phyloP scores from a whole-genome alignment of 2,329 filamentous ascomycete genomes.

The Neofusicoccum sp. region DNA sequence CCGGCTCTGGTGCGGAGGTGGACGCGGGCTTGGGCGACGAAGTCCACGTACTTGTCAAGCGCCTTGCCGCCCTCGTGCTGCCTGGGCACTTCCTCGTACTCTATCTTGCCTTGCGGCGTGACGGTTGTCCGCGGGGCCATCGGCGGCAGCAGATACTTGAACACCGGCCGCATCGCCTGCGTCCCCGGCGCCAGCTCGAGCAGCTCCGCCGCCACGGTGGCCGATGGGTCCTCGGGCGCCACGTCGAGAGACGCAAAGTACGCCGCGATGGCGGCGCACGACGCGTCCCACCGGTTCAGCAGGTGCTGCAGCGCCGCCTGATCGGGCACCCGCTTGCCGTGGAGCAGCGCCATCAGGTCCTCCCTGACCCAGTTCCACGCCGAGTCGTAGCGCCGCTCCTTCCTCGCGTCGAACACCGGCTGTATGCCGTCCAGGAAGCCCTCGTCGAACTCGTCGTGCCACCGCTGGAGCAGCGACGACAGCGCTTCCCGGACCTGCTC shows the following conservation, averaged over 20 bases:
- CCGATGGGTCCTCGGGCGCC: slow-evolving; percentile 93
- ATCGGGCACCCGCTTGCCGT: slow-evolving; percentile 83
- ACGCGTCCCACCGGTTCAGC: slow-evolving; percentile 98
- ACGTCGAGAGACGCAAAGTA: slow-evolving; percentile 99
- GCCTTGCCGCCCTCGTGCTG: slow-evolving; percentile 66
- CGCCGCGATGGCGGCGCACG: slow-evolving; percentile 97
- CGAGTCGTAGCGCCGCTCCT: slow-evolving; percentile 37
- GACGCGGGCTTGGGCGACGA: slow-evolving; percentile 53
- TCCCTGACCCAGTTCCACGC: slow-evolving; percentile 42
- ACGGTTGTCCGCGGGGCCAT: slow-evolving; percentile 60
- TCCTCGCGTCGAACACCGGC: slow-evolving; percentile 33
- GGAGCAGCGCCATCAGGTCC: slow-evolving; percentile 26
- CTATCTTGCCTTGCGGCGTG: slow-evolving; percentile 62
- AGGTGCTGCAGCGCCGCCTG: slow-evolving; percentile 96
- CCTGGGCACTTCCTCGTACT: slow-evolving; percentile 54
- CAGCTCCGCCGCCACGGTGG: slow-evolving; percentile 91
- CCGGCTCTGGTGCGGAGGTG: neutral
- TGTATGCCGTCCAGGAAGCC: slow-evolving; percentile 34
- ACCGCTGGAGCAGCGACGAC: slow-evolving; percentile 28
- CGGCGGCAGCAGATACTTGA: neutral
- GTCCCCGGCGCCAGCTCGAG: slow-evolving; percentile 98
- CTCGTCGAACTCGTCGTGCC: slow-evolving; percentile 35
- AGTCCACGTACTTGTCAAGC: slow-evolving; percentile 92
- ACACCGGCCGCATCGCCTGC: slow-evolving; percentile 85
- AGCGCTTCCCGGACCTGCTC: slow-evolving; percentile 3